These are phyloP conservation scores for Cladorrhinum sp. DNA, from an alignment of 2,329 filamentous ascomycete species.

Conservation along the genomic window DNA sequence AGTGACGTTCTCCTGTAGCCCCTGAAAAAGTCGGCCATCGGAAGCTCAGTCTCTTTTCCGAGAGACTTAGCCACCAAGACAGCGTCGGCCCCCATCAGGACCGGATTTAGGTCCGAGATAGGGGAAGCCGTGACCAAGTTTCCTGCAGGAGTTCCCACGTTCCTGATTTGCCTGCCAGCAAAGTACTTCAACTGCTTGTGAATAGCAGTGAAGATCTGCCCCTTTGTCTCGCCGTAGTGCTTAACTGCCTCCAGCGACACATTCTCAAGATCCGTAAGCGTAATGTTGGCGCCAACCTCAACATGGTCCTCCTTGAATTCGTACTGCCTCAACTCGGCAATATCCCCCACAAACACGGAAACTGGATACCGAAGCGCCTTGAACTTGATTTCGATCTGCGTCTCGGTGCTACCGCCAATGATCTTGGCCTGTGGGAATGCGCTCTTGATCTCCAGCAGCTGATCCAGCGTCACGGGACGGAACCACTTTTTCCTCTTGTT, in stretches of 20 bases:
- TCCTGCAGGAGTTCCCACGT: conserved; percentile 94
- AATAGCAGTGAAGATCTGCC: conserved; percentile 85
- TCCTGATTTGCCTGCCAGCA: conserved; percentile 90
- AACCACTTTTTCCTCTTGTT: conserved; percentile 96
- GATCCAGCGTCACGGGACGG: conserved; percentile 78
- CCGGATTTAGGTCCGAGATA: conserved; percentile 93
- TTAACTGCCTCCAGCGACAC: conserved; percentile 77
- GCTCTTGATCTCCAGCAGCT: conserved; percentile 88
- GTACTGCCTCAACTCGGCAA: conserved; percentile 82
- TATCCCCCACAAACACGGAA: conserved; percentile 91
- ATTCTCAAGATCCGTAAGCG: conserved; percentile 83
- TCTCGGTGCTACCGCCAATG: conserved; percentile 94
- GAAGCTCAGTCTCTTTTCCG: conserved; percentile 73
- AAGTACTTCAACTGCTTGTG: conserved; percentile 94
- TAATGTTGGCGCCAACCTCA: conserved; percentile 91
- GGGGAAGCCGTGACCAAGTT: conserved; percentile 93
- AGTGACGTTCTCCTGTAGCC: conserved; percentile 86
- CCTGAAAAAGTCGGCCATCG: conserved; percentile 88
- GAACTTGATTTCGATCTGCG: conserved; percentile 98
- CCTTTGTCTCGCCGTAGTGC: conserved; percentile 67
- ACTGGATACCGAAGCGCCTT: conserved; percentile 87
- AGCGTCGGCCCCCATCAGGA: conserved; percentile 83
- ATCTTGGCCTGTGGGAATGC: conserved; percentile 84
- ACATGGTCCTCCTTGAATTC: conserved; percentile 74
- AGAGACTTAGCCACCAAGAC: conserved; percentile 77